phyloP scores from a whole-genome alignment of 2,329 filamentous ascomycete genomes.

The Fusarium chlamydosporum region DNA sequence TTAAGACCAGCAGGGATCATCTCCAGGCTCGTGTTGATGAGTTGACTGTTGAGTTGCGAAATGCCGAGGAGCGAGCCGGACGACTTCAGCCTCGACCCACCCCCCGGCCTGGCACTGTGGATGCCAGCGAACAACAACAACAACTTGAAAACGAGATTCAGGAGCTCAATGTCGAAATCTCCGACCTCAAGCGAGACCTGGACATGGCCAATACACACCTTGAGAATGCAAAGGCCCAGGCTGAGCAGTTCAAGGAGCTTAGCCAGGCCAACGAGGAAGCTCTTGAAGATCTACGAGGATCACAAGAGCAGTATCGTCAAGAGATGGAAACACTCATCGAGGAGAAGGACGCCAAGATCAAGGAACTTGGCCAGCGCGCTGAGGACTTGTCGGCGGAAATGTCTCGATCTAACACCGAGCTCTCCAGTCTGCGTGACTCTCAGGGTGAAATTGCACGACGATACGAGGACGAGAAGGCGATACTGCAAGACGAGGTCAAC shows the following conservation, averaged over 20 bases:
- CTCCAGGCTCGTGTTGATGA: conserved; percentile 91
- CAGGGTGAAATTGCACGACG: conserved; percentile 80
- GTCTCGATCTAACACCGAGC: conserved; percentile 82
- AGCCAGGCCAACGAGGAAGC: conserved; percentile 91
- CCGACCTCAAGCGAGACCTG: conserved; percentile 88
- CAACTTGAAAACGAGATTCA: conserved; percentile 75
- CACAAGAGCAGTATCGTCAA: conserved; percentile 88
- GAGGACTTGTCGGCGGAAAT: conserved; percentile 89
- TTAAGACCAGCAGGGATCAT: conserved; percentile 90
- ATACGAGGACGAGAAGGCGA: conserved; percentile 85
- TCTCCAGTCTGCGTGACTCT: conserved; percentile 83
- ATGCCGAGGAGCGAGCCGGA: conserved; percentile 88
- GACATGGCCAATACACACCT: conserved; percentile 85
- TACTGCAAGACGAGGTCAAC: conserved; percentile 82
- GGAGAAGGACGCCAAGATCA: conserved; percentile 83
- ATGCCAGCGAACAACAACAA: conserved; percentile 63
- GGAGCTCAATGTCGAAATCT: conserved; percentile 85
- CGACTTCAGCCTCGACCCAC: conserved; percentile 85
- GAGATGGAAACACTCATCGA: conserved; percentile 83
- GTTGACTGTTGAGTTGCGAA: conserved; percentile 86
- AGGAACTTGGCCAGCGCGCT: conserved; percentile 84
- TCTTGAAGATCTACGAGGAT: conserved; percentile 81
- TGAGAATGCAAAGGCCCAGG: conserved; percentile 83
- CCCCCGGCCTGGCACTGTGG: conserved; percentile 65
- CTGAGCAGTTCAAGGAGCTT: conserved; percentile 89